Base-by-base conservation (phyloP, 345 rosid genomes). In the Carallia pectinifolia region DNA sequence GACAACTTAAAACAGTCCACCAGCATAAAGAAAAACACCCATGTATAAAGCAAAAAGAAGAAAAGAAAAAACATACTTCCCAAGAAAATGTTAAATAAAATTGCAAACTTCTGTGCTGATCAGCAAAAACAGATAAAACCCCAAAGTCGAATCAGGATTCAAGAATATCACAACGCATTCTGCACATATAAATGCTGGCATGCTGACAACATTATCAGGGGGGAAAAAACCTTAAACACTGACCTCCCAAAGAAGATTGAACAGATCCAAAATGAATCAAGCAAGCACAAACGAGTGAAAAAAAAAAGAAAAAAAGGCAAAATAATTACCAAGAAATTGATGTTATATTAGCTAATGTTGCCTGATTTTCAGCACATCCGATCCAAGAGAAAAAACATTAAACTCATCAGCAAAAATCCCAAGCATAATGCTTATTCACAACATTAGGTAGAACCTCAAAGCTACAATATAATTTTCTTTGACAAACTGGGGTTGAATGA, bases 1-100 rank as follows among this genome's bases (percentile, higher is more conserved):
- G 80, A 81, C 70, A 73, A 58, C 33, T 80, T 56, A 62, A 67
- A 67, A n/a, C n/a, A n/a, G n/a, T 55, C 68, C 74, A 61, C 66
- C 64, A 66, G 34, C 19, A 77, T 58, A 60, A 69, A 71, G 63
- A 30, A 62, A 79, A 27, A 74, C 38, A 18, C 73, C 54, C 48
- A 69, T 55, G 58, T 18, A 71, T 53, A 34, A 6, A 65, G 12
- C 19, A 74, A 54, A 68, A 64, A 39, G 33, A n/a, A 23, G 47
- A 64, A 48, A 36, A 31, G 27, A 2, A 47, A n/a, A n/a, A n/a
- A n/a, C n/a, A 65, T 47, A 33, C 29, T 4, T 44, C 50, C 0
- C 16, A 40, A 40, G 47, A 13, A 44, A 12, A 44, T n/a, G 50
- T 10, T 44, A 2, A 44, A 44, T 13, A 12, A 44, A 44, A 12